These are phyloP conservation scores for Penicillium occitanis DNA, from an alignment of 2,329 filamentous ascomycete genomes.

Conservation along the genomic window DNA sequence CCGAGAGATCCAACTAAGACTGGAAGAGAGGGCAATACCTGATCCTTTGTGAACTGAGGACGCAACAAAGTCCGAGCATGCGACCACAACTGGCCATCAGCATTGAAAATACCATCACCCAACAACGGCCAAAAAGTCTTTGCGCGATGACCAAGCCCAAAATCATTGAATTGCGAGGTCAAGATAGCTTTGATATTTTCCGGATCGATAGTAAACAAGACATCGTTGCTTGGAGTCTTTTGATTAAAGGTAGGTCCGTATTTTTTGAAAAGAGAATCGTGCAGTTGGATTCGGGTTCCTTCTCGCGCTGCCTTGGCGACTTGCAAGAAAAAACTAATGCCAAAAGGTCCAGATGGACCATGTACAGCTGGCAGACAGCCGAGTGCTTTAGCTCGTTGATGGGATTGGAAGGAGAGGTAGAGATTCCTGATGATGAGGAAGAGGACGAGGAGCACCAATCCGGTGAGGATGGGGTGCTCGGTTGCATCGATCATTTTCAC, in stretches of 20 bases:
- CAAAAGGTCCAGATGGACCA: slow-evolving; percentile 16
- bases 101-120: slow-evolving; percentile 56
- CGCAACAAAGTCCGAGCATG: slow-evolving; percentile 17
- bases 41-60: slow-evolving; percentile 19
- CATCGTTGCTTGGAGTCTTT: slow-evolving; percentile 12
- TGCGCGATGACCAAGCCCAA: slow-evolving; percentile 10
- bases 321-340: slow-evolving; percentile 14
- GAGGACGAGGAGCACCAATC: not conserved
- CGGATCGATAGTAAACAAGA: slow-evolving; percentile 21
- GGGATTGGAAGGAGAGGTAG: slow-evolving; percentile 5
- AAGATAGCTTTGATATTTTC: slow-evolving; percentile 21
- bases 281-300: slow-evolving; percentile 12
- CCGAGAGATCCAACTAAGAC: not conserved
- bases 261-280: slow-evolving; percentile 9
- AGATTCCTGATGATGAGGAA: slow-evolving; percentile 6
- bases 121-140: slow-evolving; percentile 16
- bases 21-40: slow-evolving; percentile 1
- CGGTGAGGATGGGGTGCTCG: slow-evolving; percentile 1
- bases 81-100: slow-evolving; percentile 72
- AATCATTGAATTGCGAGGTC: slow-evolving; percentile 19
- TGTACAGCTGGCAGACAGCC: slow-evolving; percentile 16
- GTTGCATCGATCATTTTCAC: not conserved
- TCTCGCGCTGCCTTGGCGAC: slow-evolving; percentile 15
- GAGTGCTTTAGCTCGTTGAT: slow-evolving; percentile 6
- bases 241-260: slow-evolving; percentile 19